These are phyloP conservation scores for Rhipidocladum racemiflorum DNA, from an alignment of 176 grass and related monocot species.

Conservation along the genomic window DNA sequence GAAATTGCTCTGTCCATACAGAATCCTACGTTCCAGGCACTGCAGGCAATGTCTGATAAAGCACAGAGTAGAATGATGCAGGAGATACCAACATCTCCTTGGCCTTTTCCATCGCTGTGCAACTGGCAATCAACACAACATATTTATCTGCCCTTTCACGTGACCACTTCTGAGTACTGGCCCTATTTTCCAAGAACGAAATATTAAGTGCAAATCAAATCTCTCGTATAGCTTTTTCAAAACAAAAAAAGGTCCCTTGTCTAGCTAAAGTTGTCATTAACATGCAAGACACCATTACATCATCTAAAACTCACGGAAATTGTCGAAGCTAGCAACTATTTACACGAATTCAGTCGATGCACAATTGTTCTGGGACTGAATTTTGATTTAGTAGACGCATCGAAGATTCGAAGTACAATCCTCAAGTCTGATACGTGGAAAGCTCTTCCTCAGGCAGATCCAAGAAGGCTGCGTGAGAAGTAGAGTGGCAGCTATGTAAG, in stretches of 20 bases:
- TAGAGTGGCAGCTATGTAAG: background rate
- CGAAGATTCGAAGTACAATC: constrained; percentile 7
- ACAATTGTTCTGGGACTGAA: background rate
- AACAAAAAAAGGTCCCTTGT: too few relatives aligned
- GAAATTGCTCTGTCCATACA: too few relatives aligned
- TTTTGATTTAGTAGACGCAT: background rate
- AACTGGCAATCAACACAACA: background rate
- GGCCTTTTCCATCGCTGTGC: background rate
- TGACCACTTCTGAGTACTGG: background rate
- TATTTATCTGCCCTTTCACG: background rate
- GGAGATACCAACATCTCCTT: background rate
- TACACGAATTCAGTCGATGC: constrained; percentile 23
- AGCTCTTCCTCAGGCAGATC: background rate
- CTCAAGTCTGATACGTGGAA: constrained; percentile 11
- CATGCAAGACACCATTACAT: background rate
- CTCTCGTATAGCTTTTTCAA: background rate
- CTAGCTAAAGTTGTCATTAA: background rate
- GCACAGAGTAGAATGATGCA: background rate
- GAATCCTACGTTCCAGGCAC: too few relatives aligned
- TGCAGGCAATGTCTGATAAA: too few relatives aligned
- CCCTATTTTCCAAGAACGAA: background rate
- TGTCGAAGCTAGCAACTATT: constrained; percentile 9
- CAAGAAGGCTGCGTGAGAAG: background rate
- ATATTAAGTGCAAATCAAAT: background rate
- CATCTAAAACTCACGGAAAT: background rate